Percentiles rank a stretch among this genome's conserved stretches.
These are phyloP conservation scores for Collybiopsis confluens DNA, from an alignment of 768 basidiomycete genomes.

Conservation along the genomic window DNA sequence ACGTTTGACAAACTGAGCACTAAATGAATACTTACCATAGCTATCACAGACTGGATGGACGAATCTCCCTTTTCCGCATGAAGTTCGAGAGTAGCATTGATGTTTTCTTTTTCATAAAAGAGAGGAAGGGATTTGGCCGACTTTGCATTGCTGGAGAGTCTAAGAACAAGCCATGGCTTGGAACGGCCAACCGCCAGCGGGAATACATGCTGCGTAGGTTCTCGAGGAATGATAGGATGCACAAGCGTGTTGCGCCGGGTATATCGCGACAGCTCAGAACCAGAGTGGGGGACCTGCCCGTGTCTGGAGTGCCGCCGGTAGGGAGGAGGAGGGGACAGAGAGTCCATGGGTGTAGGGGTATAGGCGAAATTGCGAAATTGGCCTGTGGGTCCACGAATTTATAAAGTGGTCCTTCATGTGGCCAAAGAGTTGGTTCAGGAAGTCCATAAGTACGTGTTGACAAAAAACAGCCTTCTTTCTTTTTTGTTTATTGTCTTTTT, in stretches of 20 bases:
- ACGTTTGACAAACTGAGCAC: background rate
- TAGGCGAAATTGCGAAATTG: background rate
- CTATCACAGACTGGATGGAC: constrained; percentile 42
- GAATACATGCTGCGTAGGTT: constrained; percentile 47
- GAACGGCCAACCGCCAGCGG: constrained; percentile 36
- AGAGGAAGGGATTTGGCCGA: constrained; percentile 47
- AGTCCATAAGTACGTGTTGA: no score
- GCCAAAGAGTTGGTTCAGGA: background rate
- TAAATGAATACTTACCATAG: constrained; percentile 28
- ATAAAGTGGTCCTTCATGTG: background rate
- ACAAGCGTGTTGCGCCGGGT: constrained; percentile 42
- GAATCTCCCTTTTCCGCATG: constrained; percentile 46
- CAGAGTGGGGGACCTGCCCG: constrained; percentile 47
- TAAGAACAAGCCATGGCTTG: constrained; percentile 41
- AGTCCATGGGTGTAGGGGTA: constrained; percentile 9
- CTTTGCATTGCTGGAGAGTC: constrained; percentile 47
- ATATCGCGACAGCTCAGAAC: constrained; percentile 43
- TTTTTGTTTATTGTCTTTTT: constrained; percentile 2
- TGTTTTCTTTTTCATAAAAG: constrained; percentile 50
- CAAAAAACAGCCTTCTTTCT: no score
- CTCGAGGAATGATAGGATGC: constrained; percentile 31
- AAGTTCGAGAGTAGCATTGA: constrained; percentile 43
- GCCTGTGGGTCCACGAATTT: background rate
- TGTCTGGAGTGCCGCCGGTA: constrained; percentile 49
- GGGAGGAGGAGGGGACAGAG: constrained; percentile 43